Evolutionary conservation across 495 filamentous ascomycete genomes (phyloP), one percentile per base, ranked within the genome.

Genomic region (Hypoxylon fragiforme): DNA sequence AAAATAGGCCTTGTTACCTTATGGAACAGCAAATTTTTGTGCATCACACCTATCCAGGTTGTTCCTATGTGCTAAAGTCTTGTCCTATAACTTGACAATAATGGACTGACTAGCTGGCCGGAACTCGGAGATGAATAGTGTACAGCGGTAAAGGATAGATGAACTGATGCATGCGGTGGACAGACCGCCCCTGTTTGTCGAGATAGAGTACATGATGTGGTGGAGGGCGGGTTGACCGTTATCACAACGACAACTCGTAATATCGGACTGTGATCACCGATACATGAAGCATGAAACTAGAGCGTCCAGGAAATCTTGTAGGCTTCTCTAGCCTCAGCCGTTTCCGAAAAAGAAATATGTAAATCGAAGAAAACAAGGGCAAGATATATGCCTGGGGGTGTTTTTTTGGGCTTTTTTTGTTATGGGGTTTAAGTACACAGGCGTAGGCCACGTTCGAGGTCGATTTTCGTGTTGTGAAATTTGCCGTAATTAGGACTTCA

Each of bases 401-500:
- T 28, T 60, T 32, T n/a, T n/a, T n/a, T n/a, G n/a, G n/a, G n/a
- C n/a, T n/a, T n/a, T n/a, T n/a, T n/a, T n/a, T n/a, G n/a, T n/a
- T n/a, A n/a, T n/a, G n/a, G n/a, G n/a, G n/a, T n/a, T n/a, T 32
- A 43, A 62, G 54, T 67, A 60, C 62, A 65, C 19, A 60, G 59
- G 60, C 32, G 49, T 49, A 53, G 37, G 42, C 30, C 18, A 44
- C 47, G 54, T 46, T 54, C n/a, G 44, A 35, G 22, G 44, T 38
- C 14, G 47, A 40, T 58, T n/a, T n/a, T n/a, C n/a, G 36, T 42
- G 20, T 7, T 31, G 40, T 45, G 44, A 24, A 31, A 15, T 44
- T 44, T 39, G 55, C 42, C 39, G 46, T 42, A 12, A 37, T 51
- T 36, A 50, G 32, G 26, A 49, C 34, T 39, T 45, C 48, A 31